A percentile compares a stretch with the other conserved stretches of the same genome.
phyloP scores from a whole-genome alignment of 192 early-diverging fungal genomes.

The Coemansia sp. region DNA sequence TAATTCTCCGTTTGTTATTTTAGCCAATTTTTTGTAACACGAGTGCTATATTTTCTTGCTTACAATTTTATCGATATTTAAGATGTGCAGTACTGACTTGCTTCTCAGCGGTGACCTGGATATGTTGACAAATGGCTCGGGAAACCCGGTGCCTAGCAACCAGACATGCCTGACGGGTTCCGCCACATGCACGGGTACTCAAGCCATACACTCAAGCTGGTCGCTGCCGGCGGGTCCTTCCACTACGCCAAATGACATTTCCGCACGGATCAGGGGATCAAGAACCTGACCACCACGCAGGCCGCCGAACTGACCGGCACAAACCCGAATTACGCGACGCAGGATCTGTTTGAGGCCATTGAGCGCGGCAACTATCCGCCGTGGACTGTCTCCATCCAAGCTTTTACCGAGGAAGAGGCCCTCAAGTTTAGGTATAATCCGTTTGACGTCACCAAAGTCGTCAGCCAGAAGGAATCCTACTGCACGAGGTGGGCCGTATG shows the following conservation, averaged over 20 bases:
- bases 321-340: conserved; percentile 60
- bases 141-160: conserved; percentile 66
- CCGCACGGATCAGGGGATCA: conserved; percentile 39
- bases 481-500: conserved; percentile 67
- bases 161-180: conserved; percentile 63
- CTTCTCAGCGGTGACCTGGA: conserved; percentile 10
- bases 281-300: conserved; percentile 55
- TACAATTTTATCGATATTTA: not conserved
- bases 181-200: conserved; percentile 83
- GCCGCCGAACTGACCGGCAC: conserved; percentile 52
- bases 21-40: no score
- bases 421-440: conserved; percentile 62
- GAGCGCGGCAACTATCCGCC: conserved; percentile 61
- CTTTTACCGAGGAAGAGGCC: conserved; percentile 60
- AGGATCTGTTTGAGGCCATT: conserved; percentile 64
- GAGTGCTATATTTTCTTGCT: no score
- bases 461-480: conserved; percentile 64
- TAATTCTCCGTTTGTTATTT: no score
- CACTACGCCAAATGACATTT: conserved; percentile 82
- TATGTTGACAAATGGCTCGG: conserved; percentile 52
- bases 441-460: conserved; percentile 68
- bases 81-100: conserved; percentile 17
- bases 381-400: conserved; percentile 65
- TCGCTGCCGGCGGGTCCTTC: conserved; percentile 63
- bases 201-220: conserved; percentile 73